These are phyloP conservation scores for Neofusicoccum sp. DNA, from an alignment of 2,329 filamentous ascomycete genomes.

Conservation along the genomic window DNA sequence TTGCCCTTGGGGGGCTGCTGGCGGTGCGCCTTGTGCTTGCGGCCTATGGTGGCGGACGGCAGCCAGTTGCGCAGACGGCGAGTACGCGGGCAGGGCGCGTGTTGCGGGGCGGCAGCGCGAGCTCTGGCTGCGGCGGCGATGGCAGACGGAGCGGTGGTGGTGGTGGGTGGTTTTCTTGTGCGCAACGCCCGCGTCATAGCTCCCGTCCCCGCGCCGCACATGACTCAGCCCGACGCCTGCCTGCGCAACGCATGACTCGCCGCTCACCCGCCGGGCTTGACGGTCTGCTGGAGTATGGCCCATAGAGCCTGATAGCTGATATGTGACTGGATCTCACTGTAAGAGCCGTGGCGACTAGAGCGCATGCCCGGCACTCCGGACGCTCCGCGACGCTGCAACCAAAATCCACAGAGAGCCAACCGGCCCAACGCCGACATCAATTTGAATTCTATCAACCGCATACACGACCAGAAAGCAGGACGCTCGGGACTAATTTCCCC, in stretches of 20 bases:
- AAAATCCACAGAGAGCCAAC: too few relatives aligned
- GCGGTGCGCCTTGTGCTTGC: slow-evolving; percentile 44
- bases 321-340: too few relatives aligned
- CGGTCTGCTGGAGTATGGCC: too few relatives aligned
- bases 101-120: neutral
- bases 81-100: neutral
- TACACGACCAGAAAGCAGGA: too few relatives aligned
- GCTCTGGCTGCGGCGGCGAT: too few relatives aligned
- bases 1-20: slow-evolving; percentile 32
- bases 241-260: neutral
- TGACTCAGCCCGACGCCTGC: neutral
- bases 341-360: too few relatives aligned
- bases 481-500: too few relatives aligned
- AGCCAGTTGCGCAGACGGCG: neutral
- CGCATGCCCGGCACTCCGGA: too few relatives aligned
- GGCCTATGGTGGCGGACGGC: slow-evolving; percentile 47
- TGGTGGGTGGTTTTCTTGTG: neutral
- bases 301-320: too few relatives aligned
- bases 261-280: neutral
- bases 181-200: neutral
- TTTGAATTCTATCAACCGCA: too few relatives aligned
- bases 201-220: neutral
- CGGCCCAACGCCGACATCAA: too few relatives aligned
- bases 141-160: neutral
- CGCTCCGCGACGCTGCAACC: too few relatives aligned